Base-by-base conservation (phyloP, 441 rosid species). In the Brassica hybrid region DNA sequence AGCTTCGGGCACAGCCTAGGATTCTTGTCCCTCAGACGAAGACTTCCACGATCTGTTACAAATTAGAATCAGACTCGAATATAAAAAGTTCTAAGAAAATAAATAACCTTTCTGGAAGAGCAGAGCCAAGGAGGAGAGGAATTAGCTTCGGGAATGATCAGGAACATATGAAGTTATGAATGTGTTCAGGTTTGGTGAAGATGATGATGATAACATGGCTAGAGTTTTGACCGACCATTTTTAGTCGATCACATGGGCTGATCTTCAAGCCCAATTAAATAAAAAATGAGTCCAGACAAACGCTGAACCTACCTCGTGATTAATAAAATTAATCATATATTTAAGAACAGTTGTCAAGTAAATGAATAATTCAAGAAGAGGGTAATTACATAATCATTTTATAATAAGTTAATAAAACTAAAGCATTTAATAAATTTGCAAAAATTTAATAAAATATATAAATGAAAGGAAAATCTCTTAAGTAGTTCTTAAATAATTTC, bases 171-270 rank as follows among this genome's bases (percentile, higher is more conserved):
- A 58, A 10, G n/a, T 11, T 58, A 58, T 58, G 32, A 10, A 57
- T 25, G 36, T 14, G 25, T 50, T 67, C 65, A 43, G 27, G 66
- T 68, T 62, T 73, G 66, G 81, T 61, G 74, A 73, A 61, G 70
- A 60, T 23, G 71, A 73, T 73, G 62, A 57, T 57, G 36, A 30
- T 38, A n/a, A 73, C 65, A 21, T 78, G 81, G 78, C 71, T 21
- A 38, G 52, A 73, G 18, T 67, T 48, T 60, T 18, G 66, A 67
- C 81, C 81, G 21, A 68, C 66, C 61, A 67, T 54, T 56, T 58
- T 45, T 32, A 7, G 65, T 56, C 6, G 48, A 5, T 56, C 4
- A 6, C 54, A 11, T 59, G 72, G 69, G 73, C 45, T 50, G 14
- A 16, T 56, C 64, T 43, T 71, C 18, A 41, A 71, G 76, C 80